Percentiles rank a stretch among this genome's conserved stretches.
Conservation (phyloP, 1,284 basidiomycete species). For the Boletus semigastroideus region DNA sequence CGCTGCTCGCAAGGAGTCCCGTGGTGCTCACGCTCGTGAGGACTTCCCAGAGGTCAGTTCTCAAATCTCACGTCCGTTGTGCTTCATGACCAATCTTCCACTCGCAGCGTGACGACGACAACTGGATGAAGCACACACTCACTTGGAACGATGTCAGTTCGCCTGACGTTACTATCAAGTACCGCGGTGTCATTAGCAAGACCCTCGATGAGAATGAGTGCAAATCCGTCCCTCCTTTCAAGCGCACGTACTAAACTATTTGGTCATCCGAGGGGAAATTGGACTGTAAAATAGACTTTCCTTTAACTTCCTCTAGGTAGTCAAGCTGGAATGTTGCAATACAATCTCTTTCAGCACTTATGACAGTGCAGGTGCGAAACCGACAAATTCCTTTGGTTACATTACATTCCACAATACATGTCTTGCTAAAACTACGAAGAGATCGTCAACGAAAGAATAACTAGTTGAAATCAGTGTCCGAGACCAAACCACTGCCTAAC, state of each 20-base stretch:
- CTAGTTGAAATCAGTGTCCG: neutral
- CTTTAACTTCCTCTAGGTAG: conserved; percentile 10
- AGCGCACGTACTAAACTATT: conserved; percentile 71
- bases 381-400: no score
- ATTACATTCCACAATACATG: no score
- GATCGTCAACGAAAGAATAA: neutral
- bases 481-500: neutral
- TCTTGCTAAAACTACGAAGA: no score
- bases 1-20: conserved; percentile 94
- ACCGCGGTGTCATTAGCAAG: conserved; percentile 80
- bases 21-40: conserved; percentile 97
- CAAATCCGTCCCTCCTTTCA: conserved; percentile 86
- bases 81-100: conserved; percentile 1
- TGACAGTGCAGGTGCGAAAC: no score
- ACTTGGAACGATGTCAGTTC: conserved; percentile 75
- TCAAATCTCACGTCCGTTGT: neutral
- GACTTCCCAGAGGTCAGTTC: conserved; percentile 83
- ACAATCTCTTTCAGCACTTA: conserved; percentile 4
- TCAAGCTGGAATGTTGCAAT: conserved; percentile 11
- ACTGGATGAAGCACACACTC: conserved; percentile 95
- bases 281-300: conserved; percentile 7
- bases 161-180: conserved; percentile 88
- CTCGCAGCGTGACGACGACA: conserved; percentile 76
- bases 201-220: conserved; percentile 97
- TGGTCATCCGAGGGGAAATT: neutral